Conservation (phyloP, 768 basidiomycete genomes). For the Boletus bicolor region DNA sequence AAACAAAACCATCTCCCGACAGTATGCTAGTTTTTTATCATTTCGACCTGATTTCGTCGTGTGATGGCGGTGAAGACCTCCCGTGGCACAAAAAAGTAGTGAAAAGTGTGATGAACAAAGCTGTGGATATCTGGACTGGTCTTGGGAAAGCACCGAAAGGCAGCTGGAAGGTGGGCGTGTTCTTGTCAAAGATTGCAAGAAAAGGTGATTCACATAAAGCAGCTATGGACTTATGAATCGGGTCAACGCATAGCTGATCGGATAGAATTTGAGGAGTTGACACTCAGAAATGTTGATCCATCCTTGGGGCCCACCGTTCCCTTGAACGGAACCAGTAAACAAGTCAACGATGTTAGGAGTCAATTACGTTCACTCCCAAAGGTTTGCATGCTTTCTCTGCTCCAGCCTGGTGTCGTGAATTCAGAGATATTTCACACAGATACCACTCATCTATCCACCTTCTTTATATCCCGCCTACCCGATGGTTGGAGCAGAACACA, state of each 20-base stretch:
- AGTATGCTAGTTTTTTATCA: constrained; percentile 42
- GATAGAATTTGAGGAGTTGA: constrained; percentile 79
- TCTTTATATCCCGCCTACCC: constrained; percentile 47
- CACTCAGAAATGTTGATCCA: constrained; percentile 69
- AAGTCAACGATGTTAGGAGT: constrained; percentile 12
- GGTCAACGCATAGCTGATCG: constrained; percentile 70
- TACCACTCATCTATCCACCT: constrained; percentile 47
- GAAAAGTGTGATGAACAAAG: constrained; percentile 52
- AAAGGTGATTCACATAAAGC: constrained; percentile 5
- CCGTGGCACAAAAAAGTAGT: constrained; percentile 25
- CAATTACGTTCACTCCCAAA: constrained; percentile 8
- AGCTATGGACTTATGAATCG: constrained; percentile 58
- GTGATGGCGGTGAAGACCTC: constrained; percentile 34
- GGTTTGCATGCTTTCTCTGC: constrained; percentile 4
- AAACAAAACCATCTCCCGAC: constrained; percentile 4
- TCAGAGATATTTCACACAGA: constrained; percentile 36
- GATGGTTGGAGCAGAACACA: constrained; percentile 21
- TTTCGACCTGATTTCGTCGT: constrained; percentile 28
- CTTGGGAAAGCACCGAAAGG: constrained; percentile 64
- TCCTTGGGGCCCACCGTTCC: constrained; percentile 56
- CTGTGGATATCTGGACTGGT: constrained; percentile 55
- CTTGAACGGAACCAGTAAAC: constrained; percentile 20
- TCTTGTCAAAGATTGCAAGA: constrained; percentile 3
- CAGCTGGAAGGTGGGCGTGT: constrained; percentile 65
- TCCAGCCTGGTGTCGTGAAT: not conserved